A percentile compares a stretch with the other conserved stretches of the same genome.
Conservation (phyloP, 2,329 filamentous ascomycete species). For the Scedosporium dehoogii region DNA sequence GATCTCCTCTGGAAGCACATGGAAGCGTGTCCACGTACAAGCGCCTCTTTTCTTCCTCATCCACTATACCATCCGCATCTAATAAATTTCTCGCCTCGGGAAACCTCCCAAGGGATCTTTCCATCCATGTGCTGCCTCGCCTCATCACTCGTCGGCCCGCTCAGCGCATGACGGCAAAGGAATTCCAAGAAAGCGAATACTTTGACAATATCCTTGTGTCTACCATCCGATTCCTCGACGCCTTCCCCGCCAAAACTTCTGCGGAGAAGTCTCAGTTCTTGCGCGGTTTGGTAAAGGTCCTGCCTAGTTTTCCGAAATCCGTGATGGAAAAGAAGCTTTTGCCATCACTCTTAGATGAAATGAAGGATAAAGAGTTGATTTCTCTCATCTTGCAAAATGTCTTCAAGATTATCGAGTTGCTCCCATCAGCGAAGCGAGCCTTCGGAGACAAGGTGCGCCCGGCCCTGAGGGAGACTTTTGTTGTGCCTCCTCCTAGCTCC, state of each 20-base stretch:
- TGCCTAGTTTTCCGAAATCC: slow-evolving; percentile 85
- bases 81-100: slow-evolving; percentile 82
- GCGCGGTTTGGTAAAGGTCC: slow-evolving; percentile 74
- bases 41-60: slow-evolving; percentile 67
- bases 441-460: slow-evolving; percentile 86
- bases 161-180: slow-evolving; percentile 74
- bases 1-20: slow-evolving; percentile 74
- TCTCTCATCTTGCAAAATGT: slow-evolving; percentile 82
- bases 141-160: slow-evolving; percentile 82
- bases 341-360: slow-evolving; percentile 79
- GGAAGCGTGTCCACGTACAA: slow-evolving; percentile 78
- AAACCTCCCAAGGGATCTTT: slow-evolving; percentile 69
- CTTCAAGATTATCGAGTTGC: slow-evolving; percentile 74
- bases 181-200: slow-evolving; percentile 91
- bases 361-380: slow-evolving; percentile 82
- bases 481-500: slow-evolving; percentile 22
- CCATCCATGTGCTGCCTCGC: slow-evolving; percentile 65
- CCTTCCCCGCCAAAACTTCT: slow-evolving; percentile 81
- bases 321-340: slow-evolving; percentile 93
- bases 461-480: slow-evolving; percentile 71
- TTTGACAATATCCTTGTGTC: slow-evolving; percentile 97
- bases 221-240: slow-evolving; percentile 89
- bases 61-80: slow-evolving; percentile 63
- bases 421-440: slow-evolving; percentile 61
- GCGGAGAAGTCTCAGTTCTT: slow-evolving; percentile 89